A percentile compares a stretch with the other conserved stretches of the same genome.
Evolutionary conservation across 495 filamentous ascomycete genomes (phyloP).

Genomic region (Parachaetomium inaequale): DNA sequence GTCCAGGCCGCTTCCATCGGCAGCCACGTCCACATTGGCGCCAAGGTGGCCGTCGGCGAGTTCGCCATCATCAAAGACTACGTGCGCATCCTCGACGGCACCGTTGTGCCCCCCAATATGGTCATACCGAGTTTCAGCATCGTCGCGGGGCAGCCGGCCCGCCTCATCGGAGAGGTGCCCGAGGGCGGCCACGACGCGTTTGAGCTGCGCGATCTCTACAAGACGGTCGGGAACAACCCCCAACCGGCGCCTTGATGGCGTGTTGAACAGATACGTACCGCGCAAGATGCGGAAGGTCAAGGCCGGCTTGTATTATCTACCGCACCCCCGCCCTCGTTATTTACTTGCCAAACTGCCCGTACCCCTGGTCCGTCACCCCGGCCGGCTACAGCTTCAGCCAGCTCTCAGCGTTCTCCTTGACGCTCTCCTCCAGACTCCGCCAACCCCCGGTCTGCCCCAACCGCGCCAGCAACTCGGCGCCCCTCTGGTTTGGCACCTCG

Average conservation of each 20-base stretch:
- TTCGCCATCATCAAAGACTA: conserved; percentile 90
- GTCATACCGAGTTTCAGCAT: conserved; percentile 86
- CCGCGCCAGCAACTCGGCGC: conserved; percentile 28
- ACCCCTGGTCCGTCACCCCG: conserved; percentile 16
- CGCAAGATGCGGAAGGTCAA: background rate
- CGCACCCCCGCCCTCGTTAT: background rate
- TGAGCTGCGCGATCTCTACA: conserved; percentile 55
- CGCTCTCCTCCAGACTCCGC: conserved; percentile 37
- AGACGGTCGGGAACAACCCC: conserved; percentile 50
- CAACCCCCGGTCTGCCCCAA: conserved; percentile 34
- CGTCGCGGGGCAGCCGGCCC: conserved; percentile 75
- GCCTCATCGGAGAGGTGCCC: conserved; percentile 79
- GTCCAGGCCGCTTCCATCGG: conserved; percentile 76
- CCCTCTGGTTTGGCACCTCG: conserved; percentile 33
- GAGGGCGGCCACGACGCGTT: conserved; percentile 66
- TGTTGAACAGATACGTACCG: background rate
- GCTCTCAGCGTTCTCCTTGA: conserved; percentile 29
- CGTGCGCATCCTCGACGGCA: conserved; percentile 75
- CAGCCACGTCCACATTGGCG: conserved; percentile 78
- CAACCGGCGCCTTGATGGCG: conserved; percentile 37
- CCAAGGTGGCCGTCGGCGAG: conserved; percentile 68
- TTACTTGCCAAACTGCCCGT: conserved; percentile 5
- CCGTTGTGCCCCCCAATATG: conserved; percentile 80
- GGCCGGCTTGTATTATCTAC: background rate
- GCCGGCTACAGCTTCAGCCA: conserved; percentile 21